These are phyloP conservation scores for Gliomastix tumulicola DNA, from an alignment of 2,329 filamentous ascomycete genomes.

Conservation along the genomic window DNA sequence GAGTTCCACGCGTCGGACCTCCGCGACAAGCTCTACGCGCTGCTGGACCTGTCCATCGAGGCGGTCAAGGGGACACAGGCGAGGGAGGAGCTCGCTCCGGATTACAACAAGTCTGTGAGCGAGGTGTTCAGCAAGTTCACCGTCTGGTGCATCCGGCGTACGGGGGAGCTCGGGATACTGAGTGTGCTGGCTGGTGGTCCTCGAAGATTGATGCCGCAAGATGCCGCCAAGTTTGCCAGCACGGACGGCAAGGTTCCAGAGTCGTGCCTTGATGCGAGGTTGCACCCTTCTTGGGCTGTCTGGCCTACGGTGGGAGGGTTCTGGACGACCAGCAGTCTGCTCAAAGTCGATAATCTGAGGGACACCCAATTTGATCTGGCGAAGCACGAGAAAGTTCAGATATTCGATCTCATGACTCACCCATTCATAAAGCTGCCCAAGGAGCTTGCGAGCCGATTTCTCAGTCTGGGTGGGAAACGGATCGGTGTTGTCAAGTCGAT, in stretches of 20 bases:
- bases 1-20: not conserved
- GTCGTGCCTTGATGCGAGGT: not conserved
- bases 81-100: not conserved
- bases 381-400: not conserved
- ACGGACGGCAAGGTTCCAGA: not conserved
- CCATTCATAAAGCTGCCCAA: not conserved
- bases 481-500: not conserved
- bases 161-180: not conserved
- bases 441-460: not conserved
- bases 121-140: not conserved
- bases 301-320: not conserved
- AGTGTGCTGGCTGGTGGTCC: not conserved
- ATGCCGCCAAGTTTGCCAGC: not conserved
- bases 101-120: not conserved
- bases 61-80: not conserved
- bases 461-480: not conserved
- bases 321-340: not conserved
- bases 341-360: no score
- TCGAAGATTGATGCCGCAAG: not conserved
- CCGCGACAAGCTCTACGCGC: not conserved
- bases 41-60: not conserved
- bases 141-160: not conserved
- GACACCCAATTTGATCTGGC: no score
- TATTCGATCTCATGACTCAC: not conserved
- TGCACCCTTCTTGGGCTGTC: not conserved